Evolutionary conservation across 2,329 filamentous ascomycete species (phyloP).

Genomic region (Fusarium sp.): DNA sequence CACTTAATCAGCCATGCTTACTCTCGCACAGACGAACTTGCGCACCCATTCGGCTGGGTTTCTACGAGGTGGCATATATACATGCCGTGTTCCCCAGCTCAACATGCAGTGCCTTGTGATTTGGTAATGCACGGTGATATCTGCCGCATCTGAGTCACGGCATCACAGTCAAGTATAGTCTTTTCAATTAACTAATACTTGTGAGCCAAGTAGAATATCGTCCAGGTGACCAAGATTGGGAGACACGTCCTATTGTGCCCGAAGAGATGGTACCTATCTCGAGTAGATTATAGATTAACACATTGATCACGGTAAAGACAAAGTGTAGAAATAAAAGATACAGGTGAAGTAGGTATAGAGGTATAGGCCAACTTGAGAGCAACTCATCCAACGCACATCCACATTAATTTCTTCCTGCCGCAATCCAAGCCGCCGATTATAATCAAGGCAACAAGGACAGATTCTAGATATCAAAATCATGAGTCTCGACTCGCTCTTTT

Average conservation of each 20-base stretch:
- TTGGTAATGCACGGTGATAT: neutral
- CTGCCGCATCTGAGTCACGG: neutral
- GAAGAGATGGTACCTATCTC: neutral
- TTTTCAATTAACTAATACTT: neutral
- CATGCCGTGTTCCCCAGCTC: neutral
- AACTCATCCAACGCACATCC: neutral
- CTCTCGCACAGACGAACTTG: neutral
- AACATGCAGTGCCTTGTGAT: neutral
- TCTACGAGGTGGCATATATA: neutral
- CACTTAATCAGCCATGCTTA: conserved; percentile 3
- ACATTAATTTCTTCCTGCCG: conserved; percentile 8
- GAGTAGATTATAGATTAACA: neutral
- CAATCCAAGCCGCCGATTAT: neutral
- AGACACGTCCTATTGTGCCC: neutral
- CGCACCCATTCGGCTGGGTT: neutral
- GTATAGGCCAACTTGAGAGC: conserved; percentile 6
- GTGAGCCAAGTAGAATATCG: neutral
- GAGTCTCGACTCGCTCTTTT: conserved; percentile 6
- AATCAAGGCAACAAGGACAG: neutral
- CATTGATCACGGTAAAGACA: neutral
- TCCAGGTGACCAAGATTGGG: neutral
- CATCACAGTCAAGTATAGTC: neutral
- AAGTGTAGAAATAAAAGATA: neutral
- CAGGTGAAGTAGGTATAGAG: neutral
- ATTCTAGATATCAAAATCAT: neutral